A percentile compares a stretch with the other conserved stretches of the same genome.
Conservation (phyloP, 768 basidiomycete species). For the Hygrophorus pudorinus region DNA sequence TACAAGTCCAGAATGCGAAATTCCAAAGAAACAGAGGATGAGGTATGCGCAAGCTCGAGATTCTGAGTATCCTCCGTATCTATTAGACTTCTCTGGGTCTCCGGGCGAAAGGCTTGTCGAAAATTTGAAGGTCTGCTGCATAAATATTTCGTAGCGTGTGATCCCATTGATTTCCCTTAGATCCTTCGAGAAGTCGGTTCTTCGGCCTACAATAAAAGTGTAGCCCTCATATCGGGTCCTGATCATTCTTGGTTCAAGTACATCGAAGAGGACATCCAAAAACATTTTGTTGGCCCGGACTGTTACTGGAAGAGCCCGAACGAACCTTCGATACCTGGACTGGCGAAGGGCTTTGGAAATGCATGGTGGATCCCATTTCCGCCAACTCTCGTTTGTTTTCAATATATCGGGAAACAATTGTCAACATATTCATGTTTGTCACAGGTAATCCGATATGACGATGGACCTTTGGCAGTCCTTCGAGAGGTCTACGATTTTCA, state of each 20-base stretch:
- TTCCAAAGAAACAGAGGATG: slow-evolving; percentile 50
- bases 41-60: slow-evolving; percentile 47
- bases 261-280: slow-evolving; percentile 44
- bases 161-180: slow-evolving; percentile 23
- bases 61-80: slow-evolving; percentile 56
- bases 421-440: neutral
- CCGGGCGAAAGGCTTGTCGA: slow-evolving; percentile 68
- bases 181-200: slow-evolving; percentile 66
- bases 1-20: slow-evolving; percentile 45
- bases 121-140: slow-evolving; percentile 53
- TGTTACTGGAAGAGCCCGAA: slow-evolving; percentile 49
- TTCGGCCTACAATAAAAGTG: slow-evolving; percentile 41
- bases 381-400: slow-evolving; percentile 45
- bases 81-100: slow-evolving; percentile 51
- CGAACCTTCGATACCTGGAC: slow-evolving; percentile 19
- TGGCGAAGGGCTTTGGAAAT: slow-evolving; percentile 56
- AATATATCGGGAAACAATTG: neutral
- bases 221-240: slow-evolving; percentile 34
- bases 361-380: slow-evolving; percentile 79
- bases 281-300: slow-evolving; percentile 59
- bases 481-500: slow-evolving; percentile 41
- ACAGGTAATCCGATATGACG: slow-evolving; percentile 62
- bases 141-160: neutral
- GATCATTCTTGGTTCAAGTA: slow-evolving; percentile 35
- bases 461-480: slow-evolving; percentile 41